phyloP scores from a whole-genome alignment of 2,329 filamentous ascomycete genomes.

The Claviceps pazoutovae region DNA sequence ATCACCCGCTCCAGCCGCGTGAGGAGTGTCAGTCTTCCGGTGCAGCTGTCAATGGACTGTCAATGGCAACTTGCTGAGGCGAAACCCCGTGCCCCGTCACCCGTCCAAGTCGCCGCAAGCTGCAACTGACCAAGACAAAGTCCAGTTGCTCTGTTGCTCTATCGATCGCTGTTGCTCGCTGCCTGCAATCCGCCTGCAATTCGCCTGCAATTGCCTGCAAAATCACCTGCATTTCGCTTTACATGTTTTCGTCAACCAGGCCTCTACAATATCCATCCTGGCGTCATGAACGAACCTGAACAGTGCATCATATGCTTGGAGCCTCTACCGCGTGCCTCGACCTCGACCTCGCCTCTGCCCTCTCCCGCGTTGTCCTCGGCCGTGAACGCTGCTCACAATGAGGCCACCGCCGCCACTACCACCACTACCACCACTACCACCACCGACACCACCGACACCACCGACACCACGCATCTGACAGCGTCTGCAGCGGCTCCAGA shows the following conservation, averaged over 20 bases:
- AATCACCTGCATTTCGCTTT: slow-evolving; percentile 18
- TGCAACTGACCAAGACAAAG: not conserved
- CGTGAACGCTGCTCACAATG: slow-evolving; percentile 9
- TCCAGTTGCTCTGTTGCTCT: not conserved
- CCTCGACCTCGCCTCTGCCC: slow-evolving; percentile 2
- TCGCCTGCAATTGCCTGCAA: slow-evolving; percentile 5
- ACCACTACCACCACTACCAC: not conserved
- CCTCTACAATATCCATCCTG: slow-evolving; percentile 24
- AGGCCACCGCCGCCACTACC: not conserved
- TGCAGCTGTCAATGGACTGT: too few relatives aligned
- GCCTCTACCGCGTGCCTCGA: slow-evolving; percentile 31
- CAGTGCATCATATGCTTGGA: slow-evolving; percentile 60
- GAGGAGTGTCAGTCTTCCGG: too few relatives aligned
- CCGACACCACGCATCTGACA: slow-evolving; percentile 8
- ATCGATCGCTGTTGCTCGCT: not conserved
- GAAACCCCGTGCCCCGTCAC: not conserved
- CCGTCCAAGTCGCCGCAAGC: not conserved
- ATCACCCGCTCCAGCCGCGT: too few relatives aligned
- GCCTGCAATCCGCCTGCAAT: slow-evolving; percentile 1
- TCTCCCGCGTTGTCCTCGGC: slow-evolving; percentile 7
- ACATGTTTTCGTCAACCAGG: slow-evolving; percentile 32
- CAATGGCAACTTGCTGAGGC: too few relatives aligned
- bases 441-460: slow-evolving; percentile 7
- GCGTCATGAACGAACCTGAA: slow-evolving; percentile 40
- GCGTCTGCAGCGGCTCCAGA: slow-evolving; percentile 10